Conservation (phyloP, 129 eudicot genomes). For the Daucus carota region DH1_v3.0 NC_030385.2:19486501-19487000, state of each 20-base stretch:
- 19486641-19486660: neutral
- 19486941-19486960: neutral
- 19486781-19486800: conserved; percentile 84
- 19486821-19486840: neutral
- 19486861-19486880: neutral
- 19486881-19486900: neutral
- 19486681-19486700: conserved; percentile 82
- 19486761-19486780: conserved; percentile 85
- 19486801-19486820: conserved; percentile 63
- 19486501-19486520: too few species aligned
- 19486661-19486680: conserved; percentile 70
- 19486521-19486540: too few species aligned
- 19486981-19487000: neutral
- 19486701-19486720: conserved; percentile 50
- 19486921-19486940: neutral
- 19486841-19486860: neutral
- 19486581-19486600: neutral
- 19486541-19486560: too few species aligned
- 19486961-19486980: neutral
- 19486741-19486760: conserved; percentile 50
- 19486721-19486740: conserved; percentile 70
- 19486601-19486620: neutral
- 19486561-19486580: neutral
- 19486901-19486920: neutral
- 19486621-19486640: neutral